These are phyloP conservation scores for Ogataea salicorniae DNA, from an alignment of 805 yeast species.

Conservation along the genomic window DNA sequence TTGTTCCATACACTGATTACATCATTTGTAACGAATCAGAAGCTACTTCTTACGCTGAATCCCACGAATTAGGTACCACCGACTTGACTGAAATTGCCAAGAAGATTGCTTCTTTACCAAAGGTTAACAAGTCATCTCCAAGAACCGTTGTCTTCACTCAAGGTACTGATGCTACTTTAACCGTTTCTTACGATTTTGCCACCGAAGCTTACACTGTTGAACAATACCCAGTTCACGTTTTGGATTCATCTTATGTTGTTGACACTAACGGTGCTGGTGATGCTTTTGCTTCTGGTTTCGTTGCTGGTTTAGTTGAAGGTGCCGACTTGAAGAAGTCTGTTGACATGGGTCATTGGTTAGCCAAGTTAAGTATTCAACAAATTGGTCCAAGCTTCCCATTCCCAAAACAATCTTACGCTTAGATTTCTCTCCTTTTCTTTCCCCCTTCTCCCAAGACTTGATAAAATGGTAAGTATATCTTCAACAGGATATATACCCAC, in stretches of 20 bases:
- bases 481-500: slow-evolving; percentile 1
- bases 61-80: slow-evolving; percentile 59
- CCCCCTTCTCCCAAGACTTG: not conserved
- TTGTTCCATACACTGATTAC: slow-evolving; percentile 82
- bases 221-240: slow-evolving; percentile 64
- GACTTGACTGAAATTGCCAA: slow-evolving; percentile 78
- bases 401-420: slow-evolving; percentile 53
- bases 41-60: slow-evolving; percentile 89
- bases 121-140: slow-evolving; percentile 58
- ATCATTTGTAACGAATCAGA: slow-evolving; percentile 96
- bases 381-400: slow-evolving; percentile 92
- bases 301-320: slow-evolving; percentile 80
- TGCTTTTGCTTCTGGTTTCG: slow-evolving; percentile 95
- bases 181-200: slow-evolving; percentile 52
- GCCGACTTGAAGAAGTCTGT: slow-evolving; percentile 54
- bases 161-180: slow-evolving; percentile 86
- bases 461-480: not conserved
- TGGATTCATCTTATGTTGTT: slow-evolving; percentile 60
- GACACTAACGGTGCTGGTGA: slow-evolving; percentile 99
- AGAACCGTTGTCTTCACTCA: slow-evolving; percentile 94
- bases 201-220: slow-evolving; percentile 43
- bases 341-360: slow-evolving; percentile 95
- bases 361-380: slow-evolving; percentile 84
- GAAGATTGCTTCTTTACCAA: slow-evolving; percentile 72
- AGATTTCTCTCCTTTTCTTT: not conserved